Percentiles rank a stretch among this genome's conserved stretches.
Evolutionary conservation across 495 filamentous ascomycete species (phyloP).

Genomic region (Pyrenopolyporus hunteri): DNA sequence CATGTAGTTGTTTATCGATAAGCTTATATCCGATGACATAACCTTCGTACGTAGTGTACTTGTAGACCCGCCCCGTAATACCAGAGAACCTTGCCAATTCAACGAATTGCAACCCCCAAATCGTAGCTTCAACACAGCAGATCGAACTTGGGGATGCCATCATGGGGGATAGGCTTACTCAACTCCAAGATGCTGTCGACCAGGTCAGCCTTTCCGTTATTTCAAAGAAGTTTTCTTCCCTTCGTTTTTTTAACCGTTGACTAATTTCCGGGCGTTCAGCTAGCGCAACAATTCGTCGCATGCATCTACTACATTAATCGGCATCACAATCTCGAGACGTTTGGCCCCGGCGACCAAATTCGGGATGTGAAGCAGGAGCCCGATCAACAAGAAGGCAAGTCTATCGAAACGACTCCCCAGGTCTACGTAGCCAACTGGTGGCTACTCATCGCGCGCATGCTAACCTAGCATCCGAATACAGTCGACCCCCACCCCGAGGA

Average conservation of each 20-base stretch:
- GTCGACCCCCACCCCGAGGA: constrained; percentile 68
- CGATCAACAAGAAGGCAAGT: constrained; percentile 48
- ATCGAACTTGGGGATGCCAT: constrained; percentile 18
- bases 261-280: constrained; percentile 55
- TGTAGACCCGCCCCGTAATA: no score
- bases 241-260: not conserved
- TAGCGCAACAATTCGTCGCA: constrained; percentile 88
- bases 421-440: not conserved
- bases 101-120: not conserved
- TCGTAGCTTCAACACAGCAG: not conserved
- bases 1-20: not conserved
- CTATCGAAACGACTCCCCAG: not conserved
- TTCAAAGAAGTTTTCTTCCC: not conserved
- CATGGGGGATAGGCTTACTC: constrained; percentile 92
- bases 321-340: constrained; percentile 76
- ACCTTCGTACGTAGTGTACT: not conserved
- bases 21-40: not conserved
- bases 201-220: constrained; percentile 65
- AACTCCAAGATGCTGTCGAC: constrained; percentile 93
- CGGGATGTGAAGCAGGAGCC: constrained; percentile 60
- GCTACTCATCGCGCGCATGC: constrained; percentile 8
- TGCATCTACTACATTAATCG: constrained; percentile 80
- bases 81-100: not conserved
- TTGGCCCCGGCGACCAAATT: constrained; percentile 64
- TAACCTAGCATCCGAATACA: constrained; percentile 29